Conservation (phyloP, 768 basidiomycete species). For the Galerina marginata region DNA sequence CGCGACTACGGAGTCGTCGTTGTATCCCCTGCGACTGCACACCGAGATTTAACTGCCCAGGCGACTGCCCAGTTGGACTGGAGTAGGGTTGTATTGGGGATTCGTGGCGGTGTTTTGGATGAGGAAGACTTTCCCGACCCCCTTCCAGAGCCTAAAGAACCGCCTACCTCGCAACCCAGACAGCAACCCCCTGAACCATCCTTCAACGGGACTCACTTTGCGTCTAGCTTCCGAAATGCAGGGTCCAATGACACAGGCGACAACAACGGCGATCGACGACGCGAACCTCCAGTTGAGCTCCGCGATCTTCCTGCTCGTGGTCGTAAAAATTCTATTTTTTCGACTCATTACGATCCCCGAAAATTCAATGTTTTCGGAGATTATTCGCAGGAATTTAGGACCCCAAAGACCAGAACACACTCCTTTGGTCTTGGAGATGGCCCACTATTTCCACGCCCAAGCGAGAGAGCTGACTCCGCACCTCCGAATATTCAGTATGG, state of each 20-base stretch:
- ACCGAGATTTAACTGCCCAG: slow-evolving; percentile 56
- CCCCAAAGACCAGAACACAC: slow-evolving; percentile 6
- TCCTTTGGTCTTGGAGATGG: slow-evolving; percentile 22
- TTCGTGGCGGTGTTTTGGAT: slow-evolving; percentile 6
- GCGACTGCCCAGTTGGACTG: slow-evolving; percentile 59
- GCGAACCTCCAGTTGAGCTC: neutral
- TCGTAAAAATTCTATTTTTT: slow-evolving; percentile 18
- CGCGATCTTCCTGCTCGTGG: slow-evolving; percentile 6
- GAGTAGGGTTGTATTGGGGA: slow-evolving; percentile 25
- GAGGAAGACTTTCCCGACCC: neutral
- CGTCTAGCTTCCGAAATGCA: neutral
- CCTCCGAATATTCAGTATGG: slow-evolving; percentile 18
- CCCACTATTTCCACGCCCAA: slow-evolving; percentile 24
- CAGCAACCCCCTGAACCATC: neutral
- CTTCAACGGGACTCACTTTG: neutral
- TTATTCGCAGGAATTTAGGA: neutral
- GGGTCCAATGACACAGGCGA: neutral
- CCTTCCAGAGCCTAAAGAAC: neutral
- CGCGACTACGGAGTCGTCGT: slow-evolving; percentile 59
- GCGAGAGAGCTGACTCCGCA: slow-evolving; percentile 21
- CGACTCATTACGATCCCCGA: slow-evolving; percentile 3
- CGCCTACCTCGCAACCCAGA: neutral
- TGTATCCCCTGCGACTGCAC: slow-evolving; percentile 46
- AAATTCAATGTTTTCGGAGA: slow-evolving; percentile 18
- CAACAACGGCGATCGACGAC: neutral